Evolutionary conservation across 2,329 filamentous ascomycete species (phyloP).

Genomic region (Raffaelea deltoideospora): DNA sequence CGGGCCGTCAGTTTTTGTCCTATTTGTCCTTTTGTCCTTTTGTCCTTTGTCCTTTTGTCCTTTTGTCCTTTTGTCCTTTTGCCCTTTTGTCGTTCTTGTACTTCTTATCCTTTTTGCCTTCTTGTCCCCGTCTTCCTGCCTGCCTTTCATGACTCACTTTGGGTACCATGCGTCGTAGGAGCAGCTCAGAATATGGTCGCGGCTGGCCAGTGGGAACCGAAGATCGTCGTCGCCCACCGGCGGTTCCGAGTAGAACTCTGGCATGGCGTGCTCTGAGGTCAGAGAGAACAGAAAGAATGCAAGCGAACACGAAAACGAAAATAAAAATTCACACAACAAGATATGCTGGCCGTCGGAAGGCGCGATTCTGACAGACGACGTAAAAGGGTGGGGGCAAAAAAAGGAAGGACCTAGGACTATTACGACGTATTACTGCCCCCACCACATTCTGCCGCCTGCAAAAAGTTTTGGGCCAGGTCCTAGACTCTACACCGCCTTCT

Average conservation of each 20-base stretch:
- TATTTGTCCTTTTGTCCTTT: background rate
- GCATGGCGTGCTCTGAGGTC: slow-evolving; percentile 14
- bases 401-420: too few species aligned
- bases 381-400: too few species aligned
- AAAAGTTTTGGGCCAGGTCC: too few species aligned
- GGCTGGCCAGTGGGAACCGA: slow-evolving; percentile 70
- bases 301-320: background rate
- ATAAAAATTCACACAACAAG: too few species aligned
- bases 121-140: slow-evolving; percentile 3
- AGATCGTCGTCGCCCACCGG: slow-evolving; percentile 18
- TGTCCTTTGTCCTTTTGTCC: background rate
- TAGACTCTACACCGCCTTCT: too few species aligned
- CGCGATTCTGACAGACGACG: too few species aligned
- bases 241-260: slow-evolving; percentile 8
- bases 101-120: background rate
- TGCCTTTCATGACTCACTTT: slow-evolving; percentile 29
- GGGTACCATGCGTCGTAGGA: slow-evolving; percentile 89
- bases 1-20: background rate
- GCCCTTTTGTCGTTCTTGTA: background rate
- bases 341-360: too few species aligned
- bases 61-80: background rate
- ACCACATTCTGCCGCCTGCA: too few species aligned
- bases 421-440: too few species aligned
- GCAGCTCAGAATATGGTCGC: slow-evolving; percentile 81
- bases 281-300: background rate